A percentile compares a stretch with the other conserved stretches of the same genome.
phyloP scores from a whole-genome alignment of 495 filamentous ascomycete species.

The Oidiodendron maius region DNA sequence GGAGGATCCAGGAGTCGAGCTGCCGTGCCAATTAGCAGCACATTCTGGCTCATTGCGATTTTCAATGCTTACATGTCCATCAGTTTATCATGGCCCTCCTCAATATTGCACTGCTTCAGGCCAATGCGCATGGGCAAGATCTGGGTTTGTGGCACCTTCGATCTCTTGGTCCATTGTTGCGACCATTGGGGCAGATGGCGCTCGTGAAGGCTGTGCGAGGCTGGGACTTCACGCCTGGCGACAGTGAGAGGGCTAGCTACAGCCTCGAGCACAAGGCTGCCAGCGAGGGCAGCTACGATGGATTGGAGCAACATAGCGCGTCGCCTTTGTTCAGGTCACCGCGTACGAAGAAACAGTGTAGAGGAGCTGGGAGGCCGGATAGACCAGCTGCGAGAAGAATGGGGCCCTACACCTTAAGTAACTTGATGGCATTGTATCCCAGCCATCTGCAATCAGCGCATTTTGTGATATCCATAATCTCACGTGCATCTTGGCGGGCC shows the following conservation, averaged over 20 bases:
- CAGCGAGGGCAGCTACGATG: conserved; percentile 20
- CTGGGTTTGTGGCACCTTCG: conserved; percentile 12
- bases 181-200: conserved; percentile 25
- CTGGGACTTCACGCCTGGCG: conserved; percentile 23
- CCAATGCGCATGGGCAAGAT: conserved; percentile 39
- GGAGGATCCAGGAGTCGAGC: conserved; percentile 31
- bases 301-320: conserved; percentile 21
- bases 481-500: too few species aligned
- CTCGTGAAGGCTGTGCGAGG: conserved; percentile 28
- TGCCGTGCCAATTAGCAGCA: conserved; percentile 15
- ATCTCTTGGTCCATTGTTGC: conserved; percentile 13
- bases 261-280: conserved; percentile 19
- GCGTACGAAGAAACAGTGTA: too few species aligned
- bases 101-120: conserved; percentile 44
- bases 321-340: conserved; percentile 1
- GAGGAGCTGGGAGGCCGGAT: too few species aligned
- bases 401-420: too few species aligned
- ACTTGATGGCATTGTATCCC: too few species aligned
- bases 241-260: conserved; percentile 18
- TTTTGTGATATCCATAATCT: too few species aligned
- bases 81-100: conserved; percentile 44
- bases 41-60: not conserved
- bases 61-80: conserved; percentile 36
- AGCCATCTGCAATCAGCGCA: too few species aligned
- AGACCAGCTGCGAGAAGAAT: too few species aligned